Conservation (phyloP, 768 basidiomycete species). For the Amanita muscaria region DNA sequence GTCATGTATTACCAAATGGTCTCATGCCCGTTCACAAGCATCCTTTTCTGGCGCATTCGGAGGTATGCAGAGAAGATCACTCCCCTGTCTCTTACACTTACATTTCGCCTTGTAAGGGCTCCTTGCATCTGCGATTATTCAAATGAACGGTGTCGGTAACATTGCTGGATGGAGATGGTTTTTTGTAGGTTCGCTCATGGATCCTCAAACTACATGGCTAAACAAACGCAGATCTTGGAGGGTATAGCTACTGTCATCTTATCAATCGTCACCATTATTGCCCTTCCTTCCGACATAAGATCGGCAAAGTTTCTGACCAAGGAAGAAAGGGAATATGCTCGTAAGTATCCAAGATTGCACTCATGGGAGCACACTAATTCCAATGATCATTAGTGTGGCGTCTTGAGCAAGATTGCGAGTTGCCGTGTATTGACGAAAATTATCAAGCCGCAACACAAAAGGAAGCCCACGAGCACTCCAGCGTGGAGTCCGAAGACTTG, state of each 20-base stretch:
- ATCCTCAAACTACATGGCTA: neutral
- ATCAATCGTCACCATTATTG: constrained; percentile 29
- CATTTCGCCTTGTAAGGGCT: constrained; percentile 34
- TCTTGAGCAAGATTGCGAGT: too few relatives aligned
- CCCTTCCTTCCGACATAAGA: constrained; percentile 40
- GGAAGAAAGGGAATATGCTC: constrained; percentile 45
- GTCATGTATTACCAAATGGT: neutral
- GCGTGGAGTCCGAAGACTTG: too few relatives aligned
- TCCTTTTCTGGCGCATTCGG: constrained; percentile 64
- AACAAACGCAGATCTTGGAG: constrained; percentile 42
- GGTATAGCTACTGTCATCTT: constrained; percentile 46
- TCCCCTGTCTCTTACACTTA: neutral
- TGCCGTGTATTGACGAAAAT: too few relatives aligned
- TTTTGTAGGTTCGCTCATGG: constrained; percentile 34
- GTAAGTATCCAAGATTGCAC: constrained; percentile 22
- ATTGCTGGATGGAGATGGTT: constrained; percentile 60
- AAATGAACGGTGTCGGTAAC: constrained; percentile 48
- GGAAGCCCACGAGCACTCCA: too few relatives aligned
- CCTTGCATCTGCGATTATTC: constrained; percentile 50
- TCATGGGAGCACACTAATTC: neutral
- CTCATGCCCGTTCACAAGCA: constrained; percentile 22
- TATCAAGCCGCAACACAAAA: too few relatives aligned
- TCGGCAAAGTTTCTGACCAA: constrained; percentile 44
- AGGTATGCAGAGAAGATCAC: constrained; percentile 23
- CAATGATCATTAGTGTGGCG: constrained; percentile 31